Evolutionary conservation across 495 filamentous ascomycete species (phyloP).

Genomic region (Tuber brumale): DNA sequence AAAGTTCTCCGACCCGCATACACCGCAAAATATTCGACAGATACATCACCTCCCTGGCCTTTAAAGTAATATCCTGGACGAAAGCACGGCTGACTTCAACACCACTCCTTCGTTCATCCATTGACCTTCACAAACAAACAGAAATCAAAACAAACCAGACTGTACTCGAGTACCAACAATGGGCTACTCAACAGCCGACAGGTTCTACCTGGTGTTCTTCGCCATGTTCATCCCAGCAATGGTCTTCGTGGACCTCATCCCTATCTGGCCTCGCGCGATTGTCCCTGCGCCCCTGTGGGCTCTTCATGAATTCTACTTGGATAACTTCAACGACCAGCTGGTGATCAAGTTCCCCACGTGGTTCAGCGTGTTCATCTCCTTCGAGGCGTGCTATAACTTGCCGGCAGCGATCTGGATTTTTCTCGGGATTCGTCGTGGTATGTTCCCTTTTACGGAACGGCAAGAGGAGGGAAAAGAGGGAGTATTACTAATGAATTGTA

Average conservation of each 20-base stretch:
- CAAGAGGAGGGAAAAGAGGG: not conserved
- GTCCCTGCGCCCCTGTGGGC: slow-evolving; percentile 21
- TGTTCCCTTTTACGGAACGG: too few species aligned
- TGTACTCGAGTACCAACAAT: slow-evolving; percentile 1
- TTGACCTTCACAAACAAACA: not conserved
- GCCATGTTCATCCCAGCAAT: slow-evolving; percentile 33
- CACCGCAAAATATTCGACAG: not conserved
- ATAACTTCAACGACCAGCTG: slow-evolving; percentile 34
- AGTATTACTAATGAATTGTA: not conserved
- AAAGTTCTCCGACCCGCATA: not conserved
- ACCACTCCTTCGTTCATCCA: not conserved
- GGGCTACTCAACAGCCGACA: slow-evolving; percentile 20
- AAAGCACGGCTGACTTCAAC: not conserved
- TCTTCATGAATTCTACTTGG: slow-evolving; percentile 35
- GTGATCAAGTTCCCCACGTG: slow-evolving; percentile 34
- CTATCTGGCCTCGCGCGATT: slow-evolving; percentile 32
- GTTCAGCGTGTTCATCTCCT: slow-evolving; percentile 23
- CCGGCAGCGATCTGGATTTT: slow-evolving; percentile 35
- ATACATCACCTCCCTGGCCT: not conserved
- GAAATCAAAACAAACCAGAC: not conserved
- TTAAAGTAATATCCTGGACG: not conserved
- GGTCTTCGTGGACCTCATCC: slow-evolving; percentile 30
- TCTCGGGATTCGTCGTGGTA: slow-evolving; percentile 20
- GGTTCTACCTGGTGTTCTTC: slow-evolving; percentile 25
- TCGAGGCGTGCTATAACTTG: slow-evolving; percentile 33